These are phyloP conservation scores for Solanum corneliomulleri DNA, from an alignment of 257 asterid genomes.

Conservation along the genomic window DNA sequence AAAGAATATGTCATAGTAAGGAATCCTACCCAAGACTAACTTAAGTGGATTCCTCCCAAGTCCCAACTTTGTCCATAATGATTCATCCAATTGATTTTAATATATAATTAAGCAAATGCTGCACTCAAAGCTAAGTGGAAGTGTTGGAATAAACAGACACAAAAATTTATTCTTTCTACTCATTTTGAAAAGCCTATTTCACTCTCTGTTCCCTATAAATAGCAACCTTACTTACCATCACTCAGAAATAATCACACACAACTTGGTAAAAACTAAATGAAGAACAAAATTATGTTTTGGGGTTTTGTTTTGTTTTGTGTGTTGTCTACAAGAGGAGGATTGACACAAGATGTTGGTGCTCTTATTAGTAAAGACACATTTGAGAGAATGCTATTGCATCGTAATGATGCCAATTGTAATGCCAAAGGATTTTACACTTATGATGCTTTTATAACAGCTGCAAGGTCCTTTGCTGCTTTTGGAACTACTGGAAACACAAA, in stretches of 20 bases:
- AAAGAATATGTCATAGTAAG: neutral
- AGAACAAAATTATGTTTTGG: neutral
- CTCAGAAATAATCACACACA: neutral
- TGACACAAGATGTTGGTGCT: conserved; percentile 11
- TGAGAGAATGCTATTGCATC: conserved; percentile 1
- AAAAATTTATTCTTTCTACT: neutral
- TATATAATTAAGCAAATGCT: neutral
- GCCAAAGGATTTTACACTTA: conserved; percentile 21
- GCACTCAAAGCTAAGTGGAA: neutral
- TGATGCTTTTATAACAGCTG: conserved; percentile 17
- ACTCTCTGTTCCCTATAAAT: neutral
- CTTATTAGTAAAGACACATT: neutral
- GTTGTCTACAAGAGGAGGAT: neutral
- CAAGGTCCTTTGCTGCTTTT: conserved; percentile 10
- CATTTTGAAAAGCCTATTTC: neutral
- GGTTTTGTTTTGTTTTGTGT: neutral
- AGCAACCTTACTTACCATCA: neutral
- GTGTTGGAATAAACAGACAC: neutral
- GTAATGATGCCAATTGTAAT: conserved; percentile 11
- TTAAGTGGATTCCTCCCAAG: neutral
- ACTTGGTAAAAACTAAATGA: neutral
- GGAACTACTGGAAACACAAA: conserved; percentile 15
- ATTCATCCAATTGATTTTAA: neutral
- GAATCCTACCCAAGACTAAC: neutral
- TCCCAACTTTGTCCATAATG: neutral